Conservation (phyloP, 495 filamentous ascomycete species). For the Aspergillus saccharolyticus region DNA sequence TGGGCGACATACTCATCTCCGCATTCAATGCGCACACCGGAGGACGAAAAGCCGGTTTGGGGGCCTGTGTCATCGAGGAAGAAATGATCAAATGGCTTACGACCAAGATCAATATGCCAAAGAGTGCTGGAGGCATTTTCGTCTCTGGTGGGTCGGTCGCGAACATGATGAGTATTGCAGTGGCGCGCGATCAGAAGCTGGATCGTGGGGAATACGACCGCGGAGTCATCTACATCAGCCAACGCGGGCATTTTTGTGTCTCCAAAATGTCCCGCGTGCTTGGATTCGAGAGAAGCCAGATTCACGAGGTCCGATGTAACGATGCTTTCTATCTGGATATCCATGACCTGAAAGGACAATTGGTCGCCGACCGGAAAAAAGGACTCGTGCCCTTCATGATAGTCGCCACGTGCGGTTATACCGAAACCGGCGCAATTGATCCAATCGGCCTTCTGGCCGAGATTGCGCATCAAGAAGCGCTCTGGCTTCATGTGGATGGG, state of each 20-base stretch:
- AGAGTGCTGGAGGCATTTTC: conserved; percentile 5
- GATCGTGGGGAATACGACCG: not conserved
- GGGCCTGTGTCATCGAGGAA: not conserved
- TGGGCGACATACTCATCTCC: conserved; percentile 3
- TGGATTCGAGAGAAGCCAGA: conserved; percentile 18
- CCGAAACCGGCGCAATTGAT: conserved; percentile 27
- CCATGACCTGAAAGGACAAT: not conserved
- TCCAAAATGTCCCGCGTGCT: conserved; percentile 20
- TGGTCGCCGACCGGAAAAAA: conserved; percentile 10
- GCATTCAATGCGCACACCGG: conserved; percentile 5
- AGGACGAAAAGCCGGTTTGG: conserved; percentile 2
- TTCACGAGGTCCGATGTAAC: conserved; percentile 16
- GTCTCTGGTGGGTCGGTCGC: conserved; percentile 11
- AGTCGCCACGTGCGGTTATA: conserved; percentile 23
- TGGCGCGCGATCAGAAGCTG: conserved; percentile 6
- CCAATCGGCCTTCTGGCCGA: conserved; percentile 14
- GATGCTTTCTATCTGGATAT: conserved; percentile 13
- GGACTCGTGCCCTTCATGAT: conserved; percentile 22
- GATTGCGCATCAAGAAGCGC: not conserved
- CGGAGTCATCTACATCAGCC: conserved; percentile 22
- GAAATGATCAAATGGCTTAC: conserved; percentile 1
- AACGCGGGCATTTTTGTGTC: conserved; percentile 23
- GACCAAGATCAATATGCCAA: not conserved
- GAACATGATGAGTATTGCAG: not conserved
- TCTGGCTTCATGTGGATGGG: conserved; percentile 23